Evolutionary conservation across 1,284 basidiomycete genomes (phyloP), one percentile per base, ranked within the genome.

Genomic region (Sporisorium sorghi): DNA sequence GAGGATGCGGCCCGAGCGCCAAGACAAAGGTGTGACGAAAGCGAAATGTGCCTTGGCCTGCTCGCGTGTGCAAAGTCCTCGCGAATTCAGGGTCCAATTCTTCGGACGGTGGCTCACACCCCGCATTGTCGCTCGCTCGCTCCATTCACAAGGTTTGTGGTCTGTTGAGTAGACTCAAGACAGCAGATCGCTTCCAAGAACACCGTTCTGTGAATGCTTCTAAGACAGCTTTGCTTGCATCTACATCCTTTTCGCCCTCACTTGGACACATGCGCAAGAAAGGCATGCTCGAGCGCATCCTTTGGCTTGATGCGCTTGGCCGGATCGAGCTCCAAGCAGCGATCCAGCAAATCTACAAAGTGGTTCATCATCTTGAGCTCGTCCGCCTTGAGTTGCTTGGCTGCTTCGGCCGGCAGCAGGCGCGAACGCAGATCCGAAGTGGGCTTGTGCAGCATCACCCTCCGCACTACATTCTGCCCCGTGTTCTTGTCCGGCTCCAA

Each of bases 281-380:
- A 97, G 0, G 93, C 90, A 85, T 98, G 95, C 10, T 88, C 85
- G 48, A 97, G 87, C 12, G 93, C 94, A 81, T 97, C 94, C 76
- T 91, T 90, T 0, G 94, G 93, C 15, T 90, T 91, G 58, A 97
- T 90, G 70, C 95, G 87, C 80, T 92, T 90, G 39, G 90, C 88
- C 0, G 96, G 93, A 85, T 99, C 97, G n/a, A 99, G 87, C 44
- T 90, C 88, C 37, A 98, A 87, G 84, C 94, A 97, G 84, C 92
- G 94, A 79, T 97, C 94, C 58, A 99, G 86, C 52, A 99, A 85
- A 83, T 99, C 96, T 46, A 97, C 88, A 82, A 99, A 97, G 14
- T 90, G 89, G 49, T 89, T 85, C n/a, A 97, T 81, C 76, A 93
- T 85, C 85, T 93, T 93, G 77, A 89, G 89, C 86, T 99, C 96